Conservation (phyloP, 1,284 basidiomycete genomes). For the Puccinia horiana region DNA sequence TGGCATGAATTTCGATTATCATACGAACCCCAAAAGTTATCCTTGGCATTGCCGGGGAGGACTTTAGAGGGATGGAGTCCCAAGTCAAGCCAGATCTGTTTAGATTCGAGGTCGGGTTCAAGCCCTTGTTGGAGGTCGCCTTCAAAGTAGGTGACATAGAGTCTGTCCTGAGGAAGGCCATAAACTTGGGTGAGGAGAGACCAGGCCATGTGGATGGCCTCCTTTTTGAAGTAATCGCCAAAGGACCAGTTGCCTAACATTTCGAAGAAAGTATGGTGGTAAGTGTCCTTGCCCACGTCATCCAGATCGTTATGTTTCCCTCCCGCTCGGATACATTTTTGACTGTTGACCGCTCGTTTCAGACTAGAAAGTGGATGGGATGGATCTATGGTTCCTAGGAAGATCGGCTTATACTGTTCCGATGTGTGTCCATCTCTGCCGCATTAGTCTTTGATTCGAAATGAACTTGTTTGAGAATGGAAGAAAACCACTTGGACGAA, state of each 20-base stretch:
- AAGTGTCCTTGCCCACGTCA: conserved; percentile 48
- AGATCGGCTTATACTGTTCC: conserved; percentile 47
- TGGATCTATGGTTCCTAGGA: conserved; percentile 44
- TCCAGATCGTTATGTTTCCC: conserved; percentile 49
- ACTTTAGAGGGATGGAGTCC: conserved; percentile 18
- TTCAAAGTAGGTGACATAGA: conserved; percentile 49
- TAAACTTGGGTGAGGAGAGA: conserved; percentile 32
- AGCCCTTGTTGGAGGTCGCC: conserved; percentile 31
- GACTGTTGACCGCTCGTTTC: conserved; percentile 47
- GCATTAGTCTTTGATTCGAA: background rate
- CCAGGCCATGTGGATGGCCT: conserved; percentile 37
- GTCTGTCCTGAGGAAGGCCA: conserved; percentile 36
- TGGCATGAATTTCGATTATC: background rate
- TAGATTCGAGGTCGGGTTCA: conserved; percentile 37
- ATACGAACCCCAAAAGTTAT: conserved; percentile 48
- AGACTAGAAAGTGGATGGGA: conserved; percentile 17
- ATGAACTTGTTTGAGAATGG: no score
- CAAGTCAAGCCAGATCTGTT: conserved; percentile 46
- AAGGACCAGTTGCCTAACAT: conserved; percentile 50
- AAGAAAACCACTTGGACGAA: no score
- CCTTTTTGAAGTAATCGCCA: conserved; percentile 48
- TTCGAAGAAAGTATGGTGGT: conserved; percentile 50
- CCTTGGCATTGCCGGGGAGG: conserved; percentile 47
- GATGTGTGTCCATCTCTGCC: background rate
- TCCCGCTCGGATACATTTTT: conserved; percentile 48